phyloP scores from a whole-genome alignment of 768 basidiomycete genomes.

The Naganishia vishniacii region DNA sequence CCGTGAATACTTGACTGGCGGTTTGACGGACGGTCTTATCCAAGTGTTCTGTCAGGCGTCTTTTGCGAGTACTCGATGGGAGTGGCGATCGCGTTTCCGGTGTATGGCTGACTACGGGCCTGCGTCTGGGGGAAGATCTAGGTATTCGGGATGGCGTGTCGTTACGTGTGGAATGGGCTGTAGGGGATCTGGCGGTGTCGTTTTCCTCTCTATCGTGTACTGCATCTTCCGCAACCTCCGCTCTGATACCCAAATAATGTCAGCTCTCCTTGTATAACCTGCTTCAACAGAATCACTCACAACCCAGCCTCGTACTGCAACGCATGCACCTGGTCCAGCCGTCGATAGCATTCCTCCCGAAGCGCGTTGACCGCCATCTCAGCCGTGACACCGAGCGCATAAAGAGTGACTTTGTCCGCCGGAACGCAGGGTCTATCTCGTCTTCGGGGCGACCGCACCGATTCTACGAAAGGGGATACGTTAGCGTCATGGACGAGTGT shows the following conservation, averaged over 20 bases:
- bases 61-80: not conserved
- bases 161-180: too few species aligned
- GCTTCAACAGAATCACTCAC: too few species aligned
- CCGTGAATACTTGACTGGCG: not conserved
- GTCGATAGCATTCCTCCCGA: slow-evolving; percentile 14
- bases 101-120: too few species aligned
- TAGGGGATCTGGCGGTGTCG: too few species aligned
- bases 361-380: slow-evolving; percentile 15
- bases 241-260: too few species aligned
- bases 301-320: not conserved
- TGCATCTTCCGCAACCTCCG: too few species aligned
- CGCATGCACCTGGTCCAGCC: slow-evolving; percentile 1
- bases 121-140: too few species aligned
- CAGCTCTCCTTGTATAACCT: too few species aligned
- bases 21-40: not conserved
- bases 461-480: not conserved
- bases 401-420: slow-evolving; percentile 13
- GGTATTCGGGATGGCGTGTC: too few species aligned
- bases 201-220: too few species aligned
- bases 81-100: too few species aligned
- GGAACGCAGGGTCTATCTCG: slow-evolving; percentile 1
- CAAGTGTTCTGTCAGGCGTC: not conserved
- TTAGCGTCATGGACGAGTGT: not conserved
- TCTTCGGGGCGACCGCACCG: not conserved
- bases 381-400: slow-evolving; percentile 9